Conservation (phyloP, 805 yeast genomes). For the Debaryomyces tyrocola region DNA sequence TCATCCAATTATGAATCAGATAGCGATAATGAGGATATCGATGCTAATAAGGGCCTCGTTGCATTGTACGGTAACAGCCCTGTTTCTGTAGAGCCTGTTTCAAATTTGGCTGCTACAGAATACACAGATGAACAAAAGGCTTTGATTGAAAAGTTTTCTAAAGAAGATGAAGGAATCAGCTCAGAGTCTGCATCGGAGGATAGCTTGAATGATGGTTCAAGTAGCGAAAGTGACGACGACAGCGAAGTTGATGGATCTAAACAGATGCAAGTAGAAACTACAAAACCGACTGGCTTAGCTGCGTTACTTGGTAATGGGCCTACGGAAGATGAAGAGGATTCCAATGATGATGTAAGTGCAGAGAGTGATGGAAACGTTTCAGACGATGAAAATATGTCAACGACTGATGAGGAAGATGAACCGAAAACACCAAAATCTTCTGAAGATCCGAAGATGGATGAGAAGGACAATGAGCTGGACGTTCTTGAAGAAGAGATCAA, state of each 20-base stretch:
- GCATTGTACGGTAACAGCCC: conserved; percentile 28
- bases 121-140: conserved; percentile 35
- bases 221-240: conserved; percentile 9
- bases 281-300: conserved; percentile 2
- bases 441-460: conserved; percentile 2
- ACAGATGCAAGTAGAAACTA: conserved; percentile 5
- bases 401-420: conserved; percentile 29
- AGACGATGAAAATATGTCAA: conserved; percentile 20
- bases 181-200: conserved; percentile 13
- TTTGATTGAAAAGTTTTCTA: conserved; percentile 22
- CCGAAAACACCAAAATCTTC: conserved; percentile 31
- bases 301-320: background rate
- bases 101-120: conserved; percentile 8
- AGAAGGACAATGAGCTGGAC: conserved; percentile 13
- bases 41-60: conserved; percentile 21
- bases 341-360: background rate
- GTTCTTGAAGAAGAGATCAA: conserved; percentile 34
- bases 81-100: conserved; percentile 16
- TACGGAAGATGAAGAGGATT: conserved; percentile 10
- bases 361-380: background rate
- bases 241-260: conserved; percentile 15
- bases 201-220: conserved; percentile 15
- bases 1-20: background rate
- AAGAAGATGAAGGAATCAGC: background rate
- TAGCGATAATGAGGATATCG: conserved; percentile 5